Conservation (phyloP, 2,329 filamentous ascomycete genomes). For the Fusarium drepaniforme region DNA sequence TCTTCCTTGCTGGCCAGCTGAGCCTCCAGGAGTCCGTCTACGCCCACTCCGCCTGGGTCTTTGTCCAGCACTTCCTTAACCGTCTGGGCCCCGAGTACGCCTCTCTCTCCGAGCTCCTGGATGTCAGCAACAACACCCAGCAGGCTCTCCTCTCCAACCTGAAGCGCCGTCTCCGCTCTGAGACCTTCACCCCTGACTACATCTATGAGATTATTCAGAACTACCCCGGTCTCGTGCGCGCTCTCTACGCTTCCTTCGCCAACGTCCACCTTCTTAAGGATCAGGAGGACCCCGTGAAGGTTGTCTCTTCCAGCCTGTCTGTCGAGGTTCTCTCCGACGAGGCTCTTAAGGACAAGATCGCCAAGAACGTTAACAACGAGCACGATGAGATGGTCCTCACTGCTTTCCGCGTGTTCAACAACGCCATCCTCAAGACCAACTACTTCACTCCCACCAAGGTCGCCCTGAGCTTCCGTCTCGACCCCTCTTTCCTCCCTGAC, state of each 20-base stretch:
- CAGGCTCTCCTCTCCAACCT: slow-evolving; percentile 91
- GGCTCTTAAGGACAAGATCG: slow-evolving; percentile 81
- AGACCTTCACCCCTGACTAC: slow-evolving; percentile 98
- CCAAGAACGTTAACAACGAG: slow-evolving; percentile 87
- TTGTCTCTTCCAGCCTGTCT: slow-evolving; percentile 66
- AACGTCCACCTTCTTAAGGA: slow-evolving; percentile 78
- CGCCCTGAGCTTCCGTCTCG: slow-evolving; percentile 93
- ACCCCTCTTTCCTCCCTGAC: slow-evolving; percentile 88
- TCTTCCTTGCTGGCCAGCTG: slow-evolving; percentile 87
- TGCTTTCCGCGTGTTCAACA: slow-evolving; percentile 96
- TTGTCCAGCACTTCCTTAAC: slow-evolving; percentile 98
- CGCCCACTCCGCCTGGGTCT: slow-evolving; percentile 97
- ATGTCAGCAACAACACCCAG: slow-evolving; percentile 84
- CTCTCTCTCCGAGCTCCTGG: slow-evolving; percentile 84
- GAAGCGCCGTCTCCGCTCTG: slow-evolving; percentile 93
- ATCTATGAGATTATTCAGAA: slow-evolving; percentile 96
- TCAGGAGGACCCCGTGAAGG: slow-evolving; percentile 62
- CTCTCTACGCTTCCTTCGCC: slow-evolving; percentile 92
- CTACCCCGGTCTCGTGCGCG: slow-evolving; percentile 88
- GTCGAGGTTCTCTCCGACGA: slow-evolving; percentile 80
- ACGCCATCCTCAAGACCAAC: slow-evolving; percentile 94
- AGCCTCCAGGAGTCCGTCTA: slow-evolving; percentile 98
- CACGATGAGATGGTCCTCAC: slow-evolving; percentile 99
- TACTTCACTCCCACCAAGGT: slow-evolving; percentile 98
- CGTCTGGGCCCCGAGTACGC: slow-evolving; percentile 92